Base-by-base conservation (phyloP, 139 green algal species). In the Mychonastes homosphaera region DNA sequence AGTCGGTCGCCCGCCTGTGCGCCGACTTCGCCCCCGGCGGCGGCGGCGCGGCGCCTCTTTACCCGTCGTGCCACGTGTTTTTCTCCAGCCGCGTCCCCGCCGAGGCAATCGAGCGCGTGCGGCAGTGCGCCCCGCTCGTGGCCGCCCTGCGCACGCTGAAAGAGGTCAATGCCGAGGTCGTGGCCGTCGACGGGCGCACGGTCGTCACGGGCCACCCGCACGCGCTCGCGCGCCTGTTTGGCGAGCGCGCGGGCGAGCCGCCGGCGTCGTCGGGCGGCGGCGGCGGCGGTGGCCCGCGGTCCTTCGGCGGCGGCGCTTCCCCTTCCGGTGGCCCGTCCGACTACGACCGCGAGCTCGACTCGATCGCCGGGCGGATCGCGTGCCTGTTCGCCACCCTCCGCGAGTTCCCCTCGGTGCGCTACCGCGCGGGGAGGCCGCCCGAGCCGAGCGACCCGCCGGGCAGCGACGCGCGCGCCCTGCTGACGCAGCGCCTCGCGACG, bases 141-240 rank as follows among this genome's bases (percentile, higher is more conserved):
- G 51, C 54, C 2, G 23, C 62, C 12, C 64, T 94, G 5, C 67
- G 65, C 45, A 73, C 73, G 0, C 47, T 94, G 9, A 90, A 90
- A 46, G 87, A 95, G 77, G 72, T 91, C 18, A 92, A 92, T 55
- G 26, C 94, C 23, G 84, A 96, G 72, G 88, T 88, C 47, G 28
- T 80, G 13, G 65, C 84, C 0, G 56, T 89, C 24, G 88, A 96
- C 75, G 68, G 56, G 18, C 76, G 88, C 48, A 89, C 73, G 6
- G 88, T 95, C 28, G 41, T 76, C 16, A 96, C 88, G 12, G 78
- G 79, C 23, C 75, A 94, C 56, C 75, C 82, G 6, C 53, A 74
- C 3, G 75, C 86, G 0, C 63, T 88, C 29, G 34, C 53, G n/a
- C 39, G 62, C 67, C 48, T 79, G 79, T 52, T 86, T 43, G 62